These are phyloP conservation scores for Beauveria sp. DNA, from an alignment of 2,329 filamentous ascomycete species.

Conservation along the genomic window DNA sequence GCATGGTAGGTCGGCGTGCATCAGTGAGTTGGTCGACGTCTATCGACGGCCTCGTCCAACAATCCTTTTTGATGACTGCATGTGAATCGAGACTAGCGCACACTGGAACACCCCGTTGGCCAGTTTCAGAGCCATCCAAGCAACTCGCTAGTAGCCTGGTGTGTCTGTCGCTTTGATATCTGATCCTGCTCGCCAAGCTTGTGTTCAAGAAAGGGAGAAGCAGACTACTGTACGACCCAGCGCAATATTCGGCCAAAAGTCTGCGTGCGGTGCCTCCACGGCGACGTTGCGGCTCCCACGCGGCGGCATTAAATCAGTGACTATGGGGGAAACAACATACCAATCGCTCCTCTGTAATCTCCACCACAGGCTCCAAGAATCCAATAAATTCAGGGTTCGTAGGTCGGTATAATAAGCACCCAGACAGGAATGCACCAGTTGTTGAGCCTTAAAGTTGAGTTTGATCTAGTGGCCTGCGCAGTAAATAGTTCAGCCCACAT, in stretches of 20 bases:
- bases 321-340: background rate
- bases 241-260: background rate
- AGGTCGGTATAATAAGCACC: too few relatives aligned
- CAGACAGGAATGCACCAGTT: background rate
- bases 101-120: background rate
- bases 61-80: background rate
- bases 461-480: constrained; percentile 1
- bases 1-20: background rate
- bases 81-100: constrained; percentile 5
- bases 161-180: constrained; percentile 4
- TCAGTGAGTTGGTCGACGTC: background rate
- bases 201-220: background rate
- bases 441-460: background rate
- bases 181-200: background rate
- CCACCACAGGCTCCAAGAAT: background rate
- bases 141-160: background rate
- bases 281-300: background rate
- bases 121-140: background rate
- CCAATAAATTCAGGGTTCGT: background rate
- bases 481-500: constrained; percentile 1
- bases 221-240: background rate
- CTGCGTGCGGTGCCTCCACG: background rate
- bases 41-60: background rate
- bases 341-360: background rate
- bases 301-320: background rate